These are phyloP conservation scores for Corynascus novoguineensis DNA, from an alignment of 495 filamentous ascomycete species.

Conservation along the genomic window DNA sequence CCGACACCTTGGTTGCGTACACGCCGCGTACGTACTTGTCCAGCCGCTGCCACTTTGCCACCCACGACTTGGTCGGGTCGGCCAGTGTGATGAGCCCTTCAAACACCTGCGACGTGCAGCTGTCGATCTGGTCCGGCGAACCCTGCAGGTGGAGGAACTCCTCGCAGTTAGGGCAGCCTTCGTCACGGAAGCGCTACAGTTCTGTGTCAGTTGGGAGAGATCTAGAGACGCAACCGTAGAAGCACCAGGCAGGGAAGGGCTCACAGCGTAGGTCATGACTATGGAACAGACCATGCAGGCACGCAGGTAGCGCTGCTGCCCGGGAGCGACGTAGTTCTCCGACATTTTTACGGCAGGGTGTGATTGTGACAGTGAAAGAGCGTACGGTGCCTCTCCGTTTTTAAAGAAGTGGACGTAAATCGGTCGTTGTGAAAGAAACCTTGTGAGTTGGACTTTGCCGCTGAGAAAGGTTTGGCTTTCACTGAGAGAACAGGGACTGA, in stretches of 20 bases:
- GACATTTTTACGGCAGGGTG: conserved; percentile 27
- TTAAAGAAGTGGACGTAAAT: no score
- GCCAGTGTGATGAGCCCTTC: conserved; percentile 80
- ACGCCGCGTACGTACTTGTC: conserved; percentile 78
- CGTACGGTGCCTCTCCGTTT: no score
- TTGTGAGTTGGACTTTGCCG: background rate
- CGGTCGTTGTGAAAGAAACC: background rate
- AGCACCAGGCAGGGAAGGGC: conserved; percentile 20
- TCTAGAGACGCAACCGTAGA: no score
- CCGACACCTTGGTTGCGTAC: conserved; percentile 90
- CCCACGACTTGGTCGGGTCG: conserved; percentile 78
- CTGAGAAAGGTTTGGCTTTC: background rate
- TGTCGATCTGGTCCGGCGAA: conserved; percentile 71
- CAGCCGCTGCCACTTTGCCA: conserved; percentile 89
- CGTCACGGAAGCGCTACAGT: conserved; percentile 64
- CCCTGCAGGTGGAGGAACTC: conserved; percentile 76
- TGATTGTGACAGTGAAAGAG: background rate
- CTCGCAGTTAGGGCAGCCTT: conserved; percentile 96
- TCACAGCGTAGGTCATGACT: conserved; percentile 70
- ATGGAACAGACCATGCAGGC: conserved; percentile 98
- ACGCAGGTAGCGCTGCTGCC: conserved; percentile 74
- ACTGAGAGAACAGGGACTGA: background rate
- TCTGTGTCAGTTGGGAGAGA: no score
- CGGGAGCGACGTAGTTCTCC: conserved; percentile 56
- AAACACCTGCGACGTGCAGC: conserved; percentile 92